Conservation (phyloP, 2,329 filamentous ascomycete genomes). For the Sporothrix schenckii region DNA sequence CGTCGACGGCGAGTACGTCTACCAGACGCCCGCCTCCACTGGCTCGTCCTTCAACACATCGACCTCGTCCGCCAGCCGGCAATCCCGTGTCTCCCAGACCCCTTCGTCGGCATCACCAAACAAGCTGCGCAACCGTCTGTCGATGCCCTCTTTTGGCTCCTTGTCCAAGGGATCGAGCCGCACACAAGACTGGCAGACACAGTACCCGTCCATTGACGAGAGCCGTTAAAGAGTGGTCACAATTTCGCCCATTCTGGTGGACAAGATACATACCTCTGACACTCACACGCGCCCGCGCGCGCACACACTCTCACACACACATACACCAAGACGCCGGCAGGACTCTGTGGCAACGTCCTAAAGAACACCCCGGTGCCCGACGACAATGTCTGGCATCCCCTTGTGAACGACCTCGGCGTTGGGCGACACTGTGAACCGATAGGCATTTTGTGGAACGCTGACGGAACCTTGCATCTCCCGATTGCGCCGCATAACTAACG, state of each 20-base stretch:
- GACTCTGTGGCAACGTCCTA: no score
- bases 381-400: conserved; percentile 9
- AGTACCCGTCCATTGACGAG: conserved; percentile 33
- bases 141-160: conserved; percentile 59
- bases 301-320: no score
- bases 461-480: background rate
- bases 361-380: background rate
- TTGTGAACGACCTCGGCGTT: conserved; percentile 4
- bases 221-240: conserved; percentile 4
- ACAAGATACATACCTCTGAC: background rate
- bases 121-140: conserved; percentile 55
- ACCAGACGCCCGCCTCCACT: conserved; percentile 64
- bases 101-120: conserved; percentile 42
- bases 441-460: background rate
- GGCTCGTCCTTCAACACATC: conserved; percentile 56
- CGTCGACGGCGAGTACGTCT: conserved; percentile 94
- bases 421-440: background rate
- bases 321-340: no score
- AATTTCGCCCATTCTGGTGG: background rate
- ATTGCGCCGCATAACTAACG: background rate
- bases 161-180: conserved; percentile 44
- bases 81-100: conserved; percentile 38
- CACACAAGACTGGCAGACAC: conserved; percentile 48
- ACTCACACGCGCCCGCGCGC: no score
- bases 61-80: conserved; percentile 37